These are phyloP conservation scores for Notholithocarpus densiflorus DNA, from an alignment of 306 rosid species.

Conservation along the genomic window DNA sequence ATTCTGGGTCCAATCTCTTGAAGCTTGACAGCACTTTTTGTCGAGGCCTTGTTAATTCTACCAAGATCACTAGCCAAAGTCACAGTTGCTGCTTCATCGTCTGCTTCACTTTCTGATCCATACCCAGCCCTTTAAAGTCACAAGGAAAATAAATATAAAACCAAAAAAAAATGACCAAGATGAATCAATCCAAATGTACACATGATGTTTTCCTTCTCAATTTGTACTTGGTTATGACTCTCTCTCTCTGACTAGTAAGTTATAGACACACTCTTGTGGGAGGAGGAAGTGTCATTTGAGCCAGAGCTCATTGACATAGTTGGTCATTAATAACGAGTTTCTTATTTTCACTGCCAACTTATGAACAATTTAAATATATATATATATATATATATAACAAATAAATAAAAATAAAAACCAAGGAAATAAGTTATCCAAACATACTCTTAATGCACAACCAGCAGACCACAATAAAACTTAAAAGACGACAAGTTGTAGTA, in stretches of 20 bases:
- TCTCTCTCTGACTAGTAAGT: not conserved
- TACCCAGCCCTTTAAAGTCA: slow-evolving; percentile 72
- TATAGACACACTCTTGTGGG: too few relatives aligned
- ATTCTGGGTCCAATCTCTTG: slow-evolving; percentile 97
- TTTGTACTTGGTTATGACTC: not conserved
- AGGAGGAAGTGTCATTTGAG: too few relatives aligned
- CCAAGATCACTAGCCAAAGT: slow-evolving; percentile 73
- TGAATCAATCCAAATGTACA: not conserved
- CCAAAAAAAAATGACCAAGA: not conserved
- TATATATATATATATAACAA: too few relatives aligned
- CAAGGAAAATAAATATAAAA: slow-evolving; percentile 15
- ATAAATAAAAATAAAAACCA: too few relatives aligned
- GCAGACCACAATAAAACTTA: slow-evolving; percentile 6
- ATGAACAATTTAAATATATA: too few relatives aligned
- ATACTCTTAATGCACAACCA: not conserved
- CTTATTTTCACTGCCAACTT: too few relatives aligned
- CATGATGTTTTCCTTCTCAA: not conserved
- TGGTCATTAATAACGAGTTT: too few relatives aligned
- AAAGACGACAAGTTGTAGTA: not conserved
- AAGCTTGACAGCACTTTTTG: slow-evolving; percentile 93
- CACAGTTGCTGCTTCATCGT: slow-evolving; percentile 90
- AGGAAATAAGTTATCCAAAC: too few relatives aligned
- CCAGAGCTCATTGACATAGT: too few relatives aligned
- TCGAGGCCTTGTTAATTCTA: slow-evolving; percentile 73
- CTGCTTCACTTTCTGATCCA: slow-evolving; percentile 97